Base-by-base conservation (phyloP, 2,329 filamentous ascomycete genomes). In the Ramichloridium luteum region DNA sequence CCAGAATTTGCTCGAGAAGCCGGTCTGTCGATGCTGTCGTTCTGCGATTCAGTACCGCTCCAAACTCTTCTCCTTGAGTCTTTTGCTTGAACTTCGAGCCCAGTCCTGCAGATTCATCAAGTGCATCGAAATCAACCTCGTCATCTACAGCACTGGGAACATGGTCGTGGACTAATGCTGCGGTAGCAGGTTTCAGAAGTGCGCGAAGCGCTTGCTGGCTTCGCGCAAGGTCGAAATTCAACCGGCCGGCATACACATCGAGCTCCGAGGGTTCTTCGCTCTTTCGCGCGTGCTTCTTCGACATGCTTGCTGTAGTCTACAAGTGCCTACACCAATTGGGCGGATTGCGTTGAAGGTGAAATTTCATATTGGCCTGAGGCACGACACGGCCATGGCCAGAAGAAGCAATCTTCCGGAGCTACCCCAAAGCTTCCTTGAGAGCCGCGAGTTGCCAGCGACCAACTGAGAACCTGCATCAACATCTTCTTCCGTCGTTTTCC, bases 161-260 rank as follows among this genome's bases (percentile, higher is more conserved):
- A 14, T 14, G 10, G 11, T 23, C 23, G 20, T 26, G 25, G 4
- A 11, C 5, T 4, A 6, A 5, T 25, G 12, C 11, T 16, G 23
- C 14, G 25, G 5, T 10, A 13, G 13, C 31, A 61, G 56, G 13
- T 57, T 50, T 11, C 6, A 74, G 61, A 66, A 67, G 68, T 42
- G 70, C 72, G 30, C 66, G 60, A 35, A 74, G 55, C n/a, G 71
- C 52, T 22, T 60, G 60, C 39, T 70, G 66, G 31, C 62, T 65
- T 27, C 65, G 62, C 6, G 70, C 67, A 4, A 70, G 52, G 4
- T 60, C 60, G 28, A 74, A 58, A 39, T 64, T 70, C 18, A 67
- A 56, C 31, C 59, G 58, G 43, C 70, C 72, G 31, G 67, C 59
- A 30, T 73, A 61, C 16, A 73, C 53, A 39, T 74, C 70, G 27